phyloP scores from a whole-genome alignment of 495 filamentous ascomycete species.

The Pyronema domesticum region DNA sequence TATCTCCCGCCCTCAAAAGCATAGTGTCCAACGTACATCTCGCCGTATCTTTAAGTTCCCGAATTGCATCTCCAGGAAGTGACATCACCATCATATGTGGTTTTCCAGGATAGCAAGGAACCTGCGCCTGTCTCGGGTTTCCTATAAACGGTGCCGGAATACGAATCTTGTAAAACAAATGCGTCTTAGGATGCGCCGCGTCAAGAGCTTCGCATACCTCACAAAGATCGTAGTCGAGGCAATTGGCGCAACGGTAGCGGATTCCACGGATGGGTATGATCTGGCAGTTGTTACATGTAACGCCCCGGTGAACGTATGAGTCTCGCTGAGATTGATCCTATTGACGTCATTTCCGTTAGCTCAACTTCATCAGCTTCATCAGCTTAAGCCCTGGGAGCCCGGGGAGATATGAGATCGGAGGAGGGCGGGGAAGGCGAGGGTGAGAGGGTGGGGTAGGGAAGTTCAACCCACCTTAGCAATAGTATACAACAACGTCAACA shows the following conservation, averaged over 20 bases:
- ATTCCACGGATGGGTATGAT: slow-evolving; percentile 77
- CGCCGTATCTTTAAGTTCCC: slow-evolving; percentile 50
- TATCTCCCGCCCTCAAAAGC: neutral
- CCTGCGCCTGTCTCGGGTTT: slow-evolving; percentile 48
- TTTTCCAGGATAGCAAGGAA: slow-evolving; percentile 81
- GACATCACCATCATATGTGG: slow-evolving; percentile 46
- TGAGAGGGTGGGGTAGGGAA: neutral
- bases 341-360: neutral
- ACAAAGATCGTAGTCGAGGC: slow-evolving; percentile 79
- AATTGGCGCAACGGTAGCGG: slow-evolving; percentile 81
- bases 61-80: slow-evolving; percentile 43
- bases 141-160: slow-evolving; percentile 54
- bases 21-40: slow-evolving; percentile 28
- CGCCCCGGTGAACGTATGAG: slow-evolving; percentile 86
- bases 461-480: slow-evolving; percentile 34
- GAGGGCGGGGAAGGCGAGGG: neutral
- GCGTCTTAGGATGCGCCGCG: slow-evolving; percentile 63
- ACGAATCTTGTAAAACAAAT: slow-evolving; percentile 85
- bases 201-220: slow-evolving; percentile 74
- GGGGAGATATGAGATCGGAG: too few relatives aligned
- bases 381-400: too few relatives aligned
- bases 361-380: neutral
- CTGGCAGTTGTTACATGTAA: slow-evolving; percentile 75
- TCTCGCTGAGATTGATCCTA: slow-evolving; percentile 36
- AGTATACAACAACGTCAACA: slow-evolving; percentile 40